Percentiles rank a stretch among this genome's conserved stretches.
Evolutionary conservation across 495 filamentous ascomycete genomes (phyloP).

Genomic region (Penicillium diatomitis): DNA sequence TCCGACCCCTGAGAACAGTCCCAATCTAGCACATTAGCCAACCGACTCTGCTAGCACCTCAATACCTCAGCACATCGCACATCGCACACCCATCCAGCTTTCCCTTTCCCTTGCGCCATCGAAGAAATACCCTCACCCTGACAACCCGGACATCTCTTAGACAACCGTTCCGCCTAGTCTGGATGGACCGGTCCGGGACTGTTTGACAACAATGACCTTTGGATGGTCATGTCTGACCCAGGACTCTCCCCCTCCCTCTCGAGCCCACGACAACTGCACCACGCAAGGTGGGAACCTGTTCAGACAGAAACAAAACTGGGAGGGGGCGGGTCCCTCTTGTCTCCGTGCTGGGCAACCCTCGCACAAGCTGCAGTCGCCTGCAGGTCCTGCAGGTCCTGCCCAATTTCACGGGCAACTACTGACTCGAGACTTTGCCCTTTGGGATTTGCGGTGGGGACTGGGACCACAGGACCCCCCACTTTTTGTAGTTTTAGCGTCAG

Average conservation of each 20-base stretch:
- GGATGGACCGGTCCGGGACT: too few relatives aligned
- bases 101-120: too few relatives aligned
- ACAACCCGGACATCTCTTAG: neutral
- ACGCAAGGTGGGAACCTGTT: constrained; percentile 4
- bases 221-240: neutral
- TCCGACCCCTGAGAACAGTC: too few relatives aligned
- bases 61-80: too few relatives aligned
- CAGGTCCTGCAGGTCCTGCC: too few relatives aligned
- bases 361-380: too few relatives aligned
- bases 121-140: neutral
- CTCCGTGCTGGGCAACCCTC: too few relatives aligned
- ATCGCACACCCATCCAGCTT: too few relatives aligned
- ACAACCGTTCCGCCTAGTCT: neutral
- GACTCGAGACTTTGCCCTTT: constrained; percentile 1
- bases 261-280: neutral
- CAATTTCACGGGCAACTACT: neutral
- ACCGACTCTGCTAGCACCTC: too few relatives aligned
- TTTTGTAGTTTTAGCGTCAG: constrained; percentile 17
- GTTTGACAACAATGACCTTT: neutral
- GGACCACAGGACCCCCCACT: too few relatives aligned
- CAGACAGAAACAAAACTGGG: neutral
- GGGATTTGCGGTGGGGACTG: neutral
- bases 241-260: neutral
- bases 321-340: neutral
- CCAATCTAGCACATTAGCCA: too few relatives aligned